These are phyloP conservation scores for Dictyostelium capitatum DNA, from an alignment of 78 protist species.

Conservation along the genomic window DNA sequence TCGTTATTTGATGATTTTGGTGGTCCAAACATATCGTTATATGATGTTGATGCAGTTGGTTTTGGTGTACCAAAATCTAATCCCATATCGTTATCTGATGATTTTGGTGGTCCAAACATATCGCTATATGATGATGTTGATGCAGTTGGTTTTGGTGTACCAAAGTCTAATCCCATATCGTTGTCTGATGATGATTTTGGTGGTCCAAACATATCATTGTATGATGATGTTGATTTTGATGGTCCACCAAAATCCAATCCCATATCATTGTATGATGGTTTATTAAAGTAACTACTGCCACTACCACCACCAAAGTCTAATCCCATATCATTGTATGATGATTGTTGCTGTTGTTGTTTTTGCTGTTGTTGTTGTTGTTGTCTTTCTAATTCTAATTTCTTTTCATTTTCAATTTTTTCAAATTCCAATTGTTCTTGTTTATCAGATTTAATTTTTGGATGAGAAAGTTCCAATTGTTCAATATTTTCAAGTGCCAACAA, in stretches of 20 bases:
- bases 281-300: not conserved
- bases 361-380: constrained; percentile 1
- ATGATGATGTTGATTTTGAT: not conserved
- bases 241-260: constrained; percentile 58
- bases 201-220: too few relatives aligned
- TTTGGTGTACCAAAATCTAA: constrained; percentile 1
- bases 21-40: constrained; percentile 2
- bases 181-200: not conserved
- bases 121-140: not conserved
- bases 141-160: not conserved
- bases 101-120: too few relatives aligned
- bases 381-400: not conserved
- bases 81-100: constrained; percentile 29
- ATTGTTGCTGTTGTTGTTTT: not conserved
- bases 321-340: constrained; percentile 14
- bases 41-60: not conserved
- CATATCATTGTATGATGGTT: constrained; percentile 4
- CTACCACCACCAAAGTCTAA: constrained; percentile 73
- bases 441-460: constrained; percentile 28
- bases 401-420: not conserved
- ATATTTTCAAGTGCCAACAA: constrained; percentile 44
- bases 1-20: not conserved
- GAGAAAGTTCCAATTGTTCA: not conserved
- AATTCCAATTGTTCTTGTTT: constrained; percentile 2
- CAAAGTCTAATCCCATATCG: constrained; percentile 40